A percentile compares a stretch with the other conserved stretches of the same genome.
These are phyloP conservation scores for Penicillium desertorum DNA, from an alignment of 495 filamentous ascomycete species.

Conservation along the genomic window DNA sequence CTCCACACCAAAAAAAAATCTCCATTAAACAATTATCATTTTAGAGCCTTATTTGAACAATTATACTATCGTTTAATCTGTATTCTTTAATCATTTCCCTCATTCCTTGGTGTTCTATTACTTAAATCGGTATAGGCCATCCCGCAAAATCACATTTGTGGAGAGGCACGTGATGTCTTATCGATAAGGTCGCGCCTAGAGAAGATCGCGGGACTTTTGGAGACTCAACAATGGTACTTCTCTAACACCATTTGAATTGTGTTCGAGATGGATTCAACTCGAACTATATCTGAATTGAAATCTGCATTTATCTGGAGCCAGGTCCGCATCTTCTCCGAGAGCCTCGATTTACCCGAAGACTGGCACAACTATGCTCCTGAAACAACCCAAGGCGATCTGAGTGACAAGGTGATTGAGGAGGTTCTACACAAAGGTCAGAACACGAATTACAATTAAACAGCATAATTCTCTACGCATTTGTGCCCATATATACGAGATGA, in stretches of 20 bases:
- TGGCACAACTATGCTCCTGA: conserved; percentile 54
- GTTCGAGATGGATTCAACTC: conserved; percentile 43
- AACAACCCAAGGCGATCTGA: conserved; percentile 47
- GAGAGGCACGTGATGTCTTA: conserved; percentile 10
- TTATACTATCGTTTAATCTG: neutral
- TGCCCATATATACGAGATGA: neutral
- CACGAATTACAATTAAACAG: neutral
- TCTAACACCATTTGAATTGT: conserved; percentile 5
- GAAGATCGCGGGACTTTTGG: conserved; percentile 12
- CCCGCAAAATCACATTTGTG: neutral
- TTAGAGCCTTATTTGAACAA: neutral
- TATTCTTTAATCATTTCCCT: too few relatives aligned
- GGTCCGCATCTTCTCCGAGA: conserved; percentile 58
- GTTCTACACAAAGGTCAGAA: conserved; percentile 51
- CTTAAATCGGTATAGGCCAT: neutral
- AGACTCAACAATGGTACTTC: conserved; percentile 5
- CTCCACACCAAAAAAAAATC: neutral
- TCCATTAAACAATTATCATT: neutral
- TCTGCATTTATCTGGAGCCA: conserved; percentile 62
- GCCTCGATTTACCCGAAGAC: conserved; percentile 54
- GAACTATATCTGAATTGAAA: conserved; percentile 61
- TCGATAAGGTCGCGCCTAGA: conserved; percentile 7
- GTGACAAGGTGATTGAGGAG: conserved; percentile 56
- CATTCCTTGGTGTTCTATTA: neutral
- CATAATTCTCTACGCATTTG: neutral